Percentiles rank a stretch among this genome's conserved stretches.
Evolutionary conservation across 768 basidiomycete species (phyloP).

Genomic region (Gymnopilus dilepis): DNA sequence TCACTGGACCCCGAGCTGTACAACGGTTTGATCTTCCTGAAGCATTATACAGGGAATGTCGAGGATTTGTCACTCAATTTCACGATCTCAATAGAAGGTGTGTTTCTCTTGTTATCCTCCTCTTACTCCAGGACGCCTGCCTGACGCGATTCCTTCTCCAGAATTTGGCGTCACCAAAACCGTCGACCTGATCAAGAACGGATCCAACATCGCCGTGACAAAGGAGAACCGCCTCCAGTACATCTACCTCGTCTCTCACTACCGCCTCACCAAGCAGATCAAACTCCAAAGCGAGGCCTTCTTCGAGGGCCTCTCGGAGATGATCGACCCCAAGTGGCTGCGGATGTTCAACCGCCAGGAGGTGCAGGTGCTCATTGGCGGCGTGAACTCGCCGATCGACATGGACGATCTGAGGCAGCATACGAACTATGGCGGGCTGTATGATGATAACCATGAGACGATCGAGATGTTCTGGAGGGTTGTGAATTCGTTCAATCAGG

Average conservation of each 20-base stretch:
- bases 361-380: conserved; percentile 89
- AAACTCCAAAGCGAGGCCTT: conserved; percentile 82
- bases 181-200: conserved; percentile 25
- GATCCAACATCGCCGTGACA: conserved; percentile 47
- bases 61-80: conserved; percentile 93
- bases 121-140: too few species aligned
- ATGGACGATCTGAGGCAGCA: conserved; percentile 78
- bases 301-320: conserved; percentile 90
- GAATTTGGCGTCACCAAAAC: conserved; percentile 27
- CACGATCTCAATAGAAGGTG: conserved; percentile 85
- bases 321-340: conserved; percentile 92
- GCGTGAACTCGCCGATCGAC: conserved; percentile 85
- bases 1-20: conserved; percentile 94
- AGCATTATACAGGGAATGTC: conserved; percentile 85
- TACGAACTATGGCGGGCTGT: conserved; percentile 84
- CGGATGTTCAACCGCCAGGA: conserved; percentile 98
- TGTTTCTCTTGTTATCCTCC: conserved; percentile 23
- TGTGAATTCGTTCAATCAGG: conserved; percentile 77
- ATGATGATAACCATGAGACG: conserved; percentile 70
- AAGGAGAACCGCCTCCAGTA: conserved; percentile 90
- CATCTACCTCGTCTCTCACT: conserved; percentile 88
- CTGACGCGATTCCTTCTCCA: too few species aligned
- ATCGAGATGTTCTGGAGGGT: conserved; percentile 89
- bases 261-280: conserved; percentile 89
- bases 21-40: conserved; percentile 89